A percentile compares a stretch with the other conserved stretches of the same genome.
Conservation (phyloP, 164 flowering plant species). For the grape (Vitis vinifera) region DNA sequence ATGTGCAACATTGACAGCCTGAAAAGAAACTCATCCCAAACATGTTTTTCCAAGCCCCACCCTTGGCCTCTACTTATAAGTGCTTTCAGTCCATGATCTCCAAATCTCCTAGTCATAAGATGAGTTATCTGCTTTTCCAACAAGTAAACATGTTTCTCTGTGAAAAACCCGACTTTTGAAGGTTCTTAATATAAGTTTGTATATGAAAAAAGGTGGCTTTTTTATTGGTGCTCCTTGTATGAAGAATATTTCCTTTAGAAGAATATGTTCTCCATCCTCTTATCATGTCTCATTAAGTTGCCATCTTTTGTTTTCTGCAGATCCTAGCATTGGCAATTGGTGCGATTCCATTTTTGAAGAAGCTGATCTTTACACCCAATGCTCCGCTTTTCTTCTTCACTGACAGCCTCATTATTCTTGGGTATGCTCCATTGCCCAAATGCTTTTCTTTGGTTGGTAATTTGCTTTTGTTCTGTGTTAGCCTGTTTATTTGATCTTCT, state of each 20-base stretch:
- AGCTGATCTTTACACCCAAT: conserved; percentile 69
- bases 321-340: conserved; percentile 83
- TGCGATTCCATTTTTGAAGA: conserved; percentile 70
- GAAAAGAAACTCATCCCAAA: no score
- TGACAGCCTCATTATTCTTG: conserved; percentile 95
- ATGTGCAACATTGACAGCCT: no score
- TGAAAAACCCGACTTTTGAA: no score
- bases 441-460: neutral
- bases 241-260: neutral
- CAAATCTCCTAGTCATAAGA: no score
- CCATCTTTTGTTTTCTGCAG: conserved; percentile 40
- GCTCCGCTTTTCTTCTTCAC: conserved; percentile 96
- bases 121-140: no score
- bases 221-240: neutral
- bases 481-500: no score
- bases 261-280: neutral
- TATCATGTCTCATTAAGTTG: neutral
- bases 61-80: no score
- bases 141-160: no score
- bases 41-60: no score
- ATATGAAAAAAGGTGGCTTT: neutral
- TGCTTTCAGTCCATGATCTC: no score
- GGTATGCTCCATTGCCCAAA: conserved; percentile 47
- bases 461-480: neutral
- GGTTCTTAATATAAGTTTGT: neutral